A percentile compares a stretch with the other conserved stretches of the same genome.
Conservation (phyloP, 2,329 filamentous ascomycete species). For the Penicillium fuscoglaucum region DNA sequence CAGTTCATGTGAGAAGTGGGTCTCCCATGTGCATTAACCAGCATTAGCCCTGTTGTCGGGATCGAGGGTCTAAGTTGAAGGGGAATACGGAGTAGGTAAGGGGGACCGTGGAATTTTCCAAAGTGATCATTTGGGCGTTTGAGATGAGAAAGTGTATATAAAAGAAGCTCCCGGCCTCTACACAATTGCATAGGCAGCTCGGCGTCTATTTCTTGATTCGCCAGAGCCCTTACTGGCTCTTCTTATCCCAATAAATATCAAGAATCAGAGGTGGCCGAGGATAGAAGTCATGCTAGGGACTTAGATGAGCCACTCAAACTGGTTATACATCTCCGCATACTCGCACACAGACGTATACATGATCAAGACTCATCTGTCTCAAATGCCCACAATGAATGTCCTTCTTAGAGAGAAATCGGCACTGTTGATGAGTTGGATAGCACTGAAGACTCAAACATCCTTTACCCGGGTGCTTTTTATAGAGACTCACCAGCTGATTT, state of each 20-base stretch:
- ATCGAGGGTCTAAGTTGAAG: not conserved
- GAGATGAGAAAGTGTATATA: not conserved
- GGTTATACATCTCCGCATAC: too few species aligned
- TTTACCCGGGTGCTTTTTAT: too few species aligned
- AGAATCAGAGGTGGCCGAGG: not conserved
- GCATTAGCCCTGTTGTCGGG: not conserved
- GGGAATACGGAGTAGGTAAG: not conserved
- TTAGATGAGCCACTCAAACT: not conserved
- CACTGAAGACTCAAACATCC: too few species aligned
- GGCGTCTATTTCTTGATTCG: not conserved
- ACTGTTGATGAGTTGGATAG: too few species aligned
- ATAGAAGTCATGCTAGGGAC: not conserved
- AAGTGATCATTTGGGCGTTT: not conserved
- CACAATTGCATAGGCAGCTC: not conserved
- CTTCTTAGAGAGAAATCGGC: too few species aligned
- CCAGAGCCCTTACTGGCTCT: not conserved
- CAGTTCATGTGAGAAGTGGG: not conserved
- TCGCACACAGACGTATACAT: too few species aligned
- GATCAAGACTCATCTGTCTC: too few species aligned
- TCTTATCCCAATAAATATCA: not conserved
- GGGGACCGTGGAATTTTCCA: not conserved
- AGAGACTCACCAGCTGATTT: too few species aligned
- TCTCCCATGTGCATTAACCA: not conserved
- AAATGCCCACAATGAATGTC: too few species aligned
- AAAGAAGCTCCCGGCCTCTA: not conserved